Base-by-base conservation (phyloP, 139 green algal genomes). In the Chlamydomonas eustigma region DNA sequence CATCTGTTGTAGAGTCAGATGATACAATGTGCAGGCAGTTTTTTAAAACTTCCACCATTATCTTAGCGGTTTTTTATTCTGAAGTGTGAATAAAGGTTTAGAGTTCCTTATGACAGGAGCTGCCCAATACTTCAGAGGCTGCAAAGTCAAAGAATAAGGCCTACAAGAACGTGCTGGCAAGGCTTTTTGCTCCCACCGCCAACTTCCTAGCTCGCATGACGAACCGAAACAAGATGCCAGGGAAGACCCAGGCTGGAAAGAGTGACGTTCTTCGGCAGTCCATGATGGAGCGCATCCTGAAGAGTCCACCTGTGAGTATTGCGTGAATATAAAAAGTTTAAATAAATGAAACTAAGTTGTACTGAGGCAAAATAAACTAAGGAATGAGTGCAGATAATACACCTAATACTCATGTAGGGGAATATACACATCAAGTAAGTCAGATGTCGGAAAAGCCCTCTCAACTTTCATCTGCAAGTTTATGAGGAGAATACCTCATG, bases 141-240 rank as follows among this genome's bases (percentile, higher is more conserved):
- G 12, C 44, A 18, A 58, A 58, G 44, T 58, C 44, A 18, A 58
- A 58, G 44, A 58, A 58, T 12, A 66, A 63, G 18, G n/a, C 39
- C 2, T 63, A 51, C 38, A 75, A 28, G 24, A 79, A 65, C 78
- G 33, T 79, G 32, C 51, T 77, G 37, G 63, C 73, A 4, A 80
- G 39, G 8, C 34, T 87, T 31, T 44, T 87, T 39, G 81, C 75
- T 28, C 81, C 81, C 51, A 87, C 81, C 0, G 71, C 77, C 25
- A 75, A 78, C 8, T 87, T 84, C 34, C 78, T 87, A 25, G 65
- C 78, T 2, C 77, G 78, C 71, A 68, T 32, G 71, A 28, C 30
- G 4, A 25, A 73, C 6, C 8, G 25, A 4, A 18, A n/a, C 31
- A 73, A 39, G 28, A 8, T 24, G 33, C 12, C 66, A 4, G 6